phyloP scores from a whole-genome alignment of 106 monocot genomes.

The Allium sativum region DNA sequence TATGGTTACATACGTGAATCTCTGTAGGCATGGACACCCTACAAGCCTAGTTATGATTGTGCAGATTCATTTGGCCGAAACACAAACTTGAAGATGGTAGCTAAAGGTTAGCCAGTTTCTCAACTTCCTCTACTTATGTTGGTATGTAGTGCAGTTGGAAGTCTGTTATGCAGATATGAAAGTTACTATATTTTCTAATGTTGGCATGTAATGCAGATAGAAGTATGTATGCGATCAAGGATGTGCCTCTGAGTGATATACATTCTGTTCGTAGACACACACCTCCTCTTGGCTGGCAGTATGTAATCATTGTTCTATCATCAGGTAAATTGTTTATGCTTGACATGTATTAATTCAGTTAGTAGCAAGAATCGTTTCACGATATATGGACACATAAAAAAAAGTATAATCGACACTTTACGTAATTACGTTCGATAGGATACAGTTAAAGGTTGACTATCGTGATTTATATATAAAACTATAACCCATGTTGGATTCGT shows the following conservation, averaged over 20 bases:
- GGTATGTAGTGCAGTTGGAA: conserved; percentile 43
- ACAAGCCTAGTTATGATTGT: conserved; percentile 36
- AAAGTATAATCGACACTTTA: too few relatives aligned
- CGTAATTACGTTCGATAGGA: too few relatives aligned
- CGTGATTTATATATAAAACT: too few relatives aligned
- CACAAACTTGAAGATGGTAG: conserved; percentile 18
- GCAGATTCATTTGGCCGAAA: conserved; percentile 29
- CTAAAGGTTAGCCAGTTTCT: conserved; percentile 39
- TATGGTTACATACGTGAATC: background rate
- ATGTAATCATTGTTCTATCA: conserved; percentile 79
- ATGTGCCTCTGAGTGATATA: conserved; percentile 52
- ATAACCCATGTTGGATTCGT: too few relatives aligned
- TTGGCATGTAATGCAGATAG: conserved; percentile 41
- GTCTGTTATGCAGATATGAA: conserved; percentile 22
- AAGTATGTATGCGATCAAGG: conserved; percentile 61
- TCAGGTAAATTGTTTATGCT: conserved; percentile 42
- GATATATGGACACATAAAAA: too few relatives aligned
- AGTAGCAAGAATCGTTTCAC: background rate
- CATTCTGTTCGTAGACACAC: conserved; percentile 75
- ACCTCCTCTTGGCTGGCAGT: conserved; percentile 75
- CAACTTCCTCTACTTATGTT: background rate
- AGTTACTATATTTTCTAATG: background rate
- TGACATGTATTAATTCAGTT: background rate
- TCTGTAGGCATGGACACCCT: conserved; percentile 76
- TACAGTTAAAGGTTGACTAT: too few relatives aligned